These are phyloP conservation scores for Elsinoe arachidis DNA, from an alignment of 2,329 filamentous ascomycete genomes.

Conservation along the genomic window DNA sequence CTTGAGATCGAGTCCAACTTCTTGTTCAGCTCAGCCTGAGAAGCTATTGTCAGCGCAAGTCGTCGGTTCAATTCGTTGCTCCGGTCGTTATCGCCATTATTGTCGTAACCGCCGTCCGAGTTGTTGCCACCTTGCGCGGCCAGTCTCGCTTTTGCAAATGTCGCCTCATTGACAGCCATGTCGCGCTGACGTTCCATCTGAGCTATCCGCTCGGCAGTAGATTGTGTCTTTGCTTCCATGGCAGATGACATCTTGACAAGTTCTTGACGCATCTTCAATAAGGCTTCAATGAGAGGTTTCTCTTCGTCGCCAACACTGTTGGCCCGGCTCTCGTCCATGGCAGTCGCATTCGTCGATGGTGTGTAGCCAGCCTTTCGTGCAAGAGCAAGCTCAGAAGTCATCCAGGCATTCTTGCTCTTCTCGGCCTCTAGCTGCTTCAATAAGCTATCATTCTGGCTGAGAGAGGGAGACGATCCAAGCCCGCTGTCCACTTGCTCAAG, in stretches of 20 bases:
- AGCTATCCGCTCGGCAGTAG: slow-evolving; percentile 81
- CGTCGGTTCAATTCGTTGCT: slow-evolving; percentile 69
- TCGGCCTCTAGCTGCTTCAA: slow-evolving; percentile 78
- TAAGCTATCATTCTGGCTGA: slow-evolving; percentile 61
- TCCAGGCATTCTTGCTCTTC: slow-evolving; percentile 90
- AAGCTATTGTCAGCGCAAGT: slow-evolving; percentile 68
- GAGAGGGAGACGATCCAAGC: slow-evolving; percentile 51
- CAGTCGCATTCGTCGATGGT: slow-evolving; percentile 54
- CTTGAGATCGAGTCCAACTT: slow-evolving; percentile 59
- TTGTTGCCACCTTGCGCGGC: slow-evolving; percentile 63
- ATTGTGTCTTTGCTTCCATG: slow-evolving; percentile 76
- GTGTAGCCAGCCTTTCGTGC: slow-evolving; percentile 86
- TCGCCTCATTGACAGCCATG: slow-evolving; percentile 85
- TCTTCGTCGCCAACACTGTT: slow-evolving; percentile 89
- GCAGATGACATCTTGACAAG: slow-evolving; percentile 81
- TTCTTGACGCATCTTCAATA: slow-evolving; percentile 84
- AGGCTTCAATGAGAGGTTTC: slow-evolving; percentile 80
- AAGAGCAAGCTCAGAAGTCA: slow-evolving; percentile 85
- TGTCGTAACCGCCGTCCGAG: slow-evolving; percentile 45
- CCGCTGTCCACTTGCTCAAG: slow-evolving; percentile 32
- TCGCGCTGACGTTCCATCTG: slow-evolving; percentile 93
- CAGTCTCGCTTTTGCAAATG: slow-evolving; percentile 87
- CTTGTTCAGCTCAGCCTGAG: slow-evolving; percentile 73
- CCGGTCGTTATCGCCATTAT: slow-evolving; percentile 55
- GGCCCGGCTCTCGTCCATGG: slow-evolving; percentile 64